Evolutionary conservation across 352 stramenopile species (phyloP), one percentile per base, ranked within the genome.

Genomic region (Phytophthora idaei): DNA sequence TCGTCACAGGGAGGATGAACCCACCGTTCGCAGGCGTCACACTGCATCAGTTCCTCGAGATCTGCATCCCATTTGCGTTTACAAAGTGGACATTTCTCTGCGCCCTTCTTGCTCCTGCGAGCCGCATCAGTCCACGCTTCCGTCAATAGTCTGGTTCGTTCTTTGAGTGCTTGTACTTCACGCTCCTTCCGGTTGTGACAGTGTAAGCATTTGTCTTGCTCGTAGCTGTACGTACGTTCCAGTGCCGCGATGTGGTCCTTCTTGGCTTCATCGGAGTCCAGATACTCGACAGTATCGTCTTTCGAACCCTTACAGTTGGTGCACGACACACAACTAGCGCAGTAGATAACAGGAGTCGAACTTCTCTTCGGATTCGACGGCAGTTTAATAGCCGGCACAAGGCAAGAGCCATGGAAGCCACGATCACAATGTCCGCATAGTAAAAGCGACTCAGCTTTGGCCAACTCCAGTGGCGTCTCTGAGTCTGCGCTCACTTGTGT

Each of bases 21-120:
- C 89, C 89, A 97, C 5, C 76, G 77, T 58, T 97, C 89, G 34
- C 90, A 97, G 1, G 78, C 83, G 57, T 97, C 90, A 41, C 90
- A 97, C 48, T 96, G 90, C 46, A 97, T 94, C 2, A 97, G 62
- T 12, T 93, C 89, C 39, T 90, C 85, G 27, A 96, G 82, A 21
- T 93, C 76, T 2, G 74, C 63, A 28, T 80, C 68, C 86, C 89
- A 96, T 42, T 88, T 90, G 10, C 74, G 71, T 14, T 66, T 58
- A 52, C 89, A 97, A 50, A 93, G 82, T 3, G 89, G 89, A 45
- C 89, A 97, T 21, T 87, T 89, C 46, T 95, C 85, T 0, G 77
- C 74, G 32, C 92, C 77, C 34, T 81, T 88, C 32, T 85, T 85
- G 29, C 77, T 73, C 46, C 78, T 79, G 7, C 76, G 75, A 12